These are phyloP conservation scores for Leptomonas seymouri DNA, from an alignment of 208 protist genomes.

Conservation along the genomic window DNA sequence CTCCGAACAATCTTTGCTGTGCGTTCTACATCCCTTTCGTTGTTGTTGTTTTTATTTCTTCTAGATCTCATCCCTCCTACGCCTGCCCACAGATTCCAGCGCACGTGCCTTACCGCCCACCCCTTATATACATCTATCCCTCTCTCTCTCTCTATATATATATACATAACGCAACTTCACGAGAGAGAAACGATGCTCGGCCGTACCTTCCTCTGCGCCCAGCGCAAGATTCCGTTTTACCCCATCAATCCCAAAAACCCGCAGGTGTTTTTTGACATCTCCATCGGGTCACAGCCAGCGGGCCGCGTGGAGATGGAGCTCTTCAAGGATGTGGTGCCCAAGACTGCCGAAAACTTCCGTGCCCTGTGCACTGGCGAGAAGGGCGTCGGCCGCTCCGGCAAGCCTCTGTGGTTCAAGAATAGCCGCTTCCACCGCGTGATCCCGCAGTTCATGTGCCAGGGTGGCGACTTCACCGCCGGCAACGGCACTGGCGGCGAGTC, in stretches of 20 bases:
- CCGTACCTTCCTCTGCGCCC: conserved; percentile 47
- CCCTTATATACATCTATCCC: neutral
- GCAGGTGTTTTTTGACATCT: conserved; percentile 94
- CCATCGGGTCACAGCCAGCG: conserved; percentile 79
- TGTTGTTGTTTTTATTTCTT: neutral
- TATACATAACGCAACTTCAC: neutral
- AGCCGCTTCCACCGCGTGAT: conserved; percentile 97
- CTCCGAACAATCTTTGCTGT: no score
- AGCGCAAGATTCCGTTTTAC: conserved; percentile 84
- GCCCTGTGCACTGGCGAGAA: conserved; percentile 94
- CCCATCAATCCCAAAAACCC: conserved; percentile 80
- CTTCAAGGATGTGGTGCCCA: conserved; percentile 91
- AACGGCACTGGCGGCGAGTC: conserved; percentile 94
- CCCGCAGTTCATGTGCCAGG: conserved; percentile 94
- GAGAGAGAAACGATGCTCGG: conserved; percentile 16
- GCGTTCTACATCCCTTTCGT: no score
- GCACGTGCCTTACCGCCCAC: neutral
- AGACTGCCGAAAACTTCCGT: conserved; percentile 96
- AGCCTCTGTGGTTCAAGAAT: conserved; percentile 96
- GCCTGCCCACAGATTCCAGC: neutral
- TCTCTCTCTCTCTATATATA: conserved; percentile 5
- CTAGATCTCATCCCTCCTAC: neutral
- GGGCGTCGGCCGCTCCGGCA: conserved; percentile 82
- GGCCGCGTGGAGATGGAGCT: conserved; percentile 94
- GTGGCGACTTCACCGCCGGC: conserved; percentile 95